Evolutionary conservation across 305 asterid species (phyloP).

Genomic region (Fraxinus velutina): DNA sequence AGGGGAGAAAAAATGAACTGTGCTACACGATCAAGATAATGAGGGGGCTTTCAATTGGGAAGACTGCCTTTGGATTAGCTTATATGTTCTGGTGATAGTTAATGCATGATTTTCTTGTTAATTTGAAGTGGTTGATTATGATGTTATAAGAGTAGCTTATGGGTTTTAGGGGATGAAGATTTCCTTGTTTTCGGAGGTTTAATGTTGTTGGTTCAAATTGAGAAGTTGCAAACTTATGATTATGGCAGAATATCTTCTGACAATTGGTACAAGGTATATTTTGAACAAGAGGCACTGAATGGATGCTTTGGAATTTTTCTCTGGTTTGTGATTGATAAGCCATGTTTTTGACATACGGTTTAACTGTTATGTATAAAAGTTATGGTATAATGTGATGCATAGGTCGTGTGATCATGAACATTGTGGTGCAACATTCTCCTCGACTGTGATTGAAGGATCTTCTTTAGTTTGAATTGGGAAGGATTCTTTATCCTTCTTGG

Average conservation of each 20-base stretch:
- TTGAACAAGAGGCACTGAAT: background rate
- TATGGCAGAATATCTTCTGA: background rate
- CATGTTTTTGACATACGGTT: background rate
- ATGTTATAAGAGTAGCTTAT: background rate
- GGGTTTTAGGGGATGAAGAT: background rate
- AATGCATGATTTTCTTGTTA: background rate
- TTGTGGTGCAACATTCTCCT: background rate
- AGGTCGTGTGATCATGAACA: background rate
- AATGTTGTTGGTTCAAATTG: background rate
- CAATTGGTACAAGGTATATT: too few species aligned
- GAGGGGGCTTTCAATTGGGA: too few species aligned
- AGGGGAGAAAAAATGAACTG: too few species aligned
- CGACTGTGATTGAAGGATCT: background rate
- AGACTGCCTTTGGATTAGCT: background rate
- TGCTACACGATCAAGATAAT: too few species aligned
- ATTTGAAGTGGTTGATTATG: background rate
- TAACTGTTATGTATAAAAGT: background rate
- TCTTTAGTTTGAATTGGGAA: background rate
- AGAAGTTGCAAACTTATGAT: background rate
- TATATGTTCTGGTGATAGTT: too few species aligned
- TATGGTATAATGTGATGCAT: background rate
- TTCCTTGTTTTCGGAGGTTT: background rate
- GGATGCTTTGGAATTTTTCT: background rate
- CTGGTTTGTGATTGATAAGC: background rate
- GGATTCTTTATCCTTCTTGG: background rate